A percentile compares a stretch with the other conserved stretches of the same genome.
Evolutionary conservation across 164 flowering plant genomes (phyloP).

Genomic region (Nymphaea thermarum): DNA sequence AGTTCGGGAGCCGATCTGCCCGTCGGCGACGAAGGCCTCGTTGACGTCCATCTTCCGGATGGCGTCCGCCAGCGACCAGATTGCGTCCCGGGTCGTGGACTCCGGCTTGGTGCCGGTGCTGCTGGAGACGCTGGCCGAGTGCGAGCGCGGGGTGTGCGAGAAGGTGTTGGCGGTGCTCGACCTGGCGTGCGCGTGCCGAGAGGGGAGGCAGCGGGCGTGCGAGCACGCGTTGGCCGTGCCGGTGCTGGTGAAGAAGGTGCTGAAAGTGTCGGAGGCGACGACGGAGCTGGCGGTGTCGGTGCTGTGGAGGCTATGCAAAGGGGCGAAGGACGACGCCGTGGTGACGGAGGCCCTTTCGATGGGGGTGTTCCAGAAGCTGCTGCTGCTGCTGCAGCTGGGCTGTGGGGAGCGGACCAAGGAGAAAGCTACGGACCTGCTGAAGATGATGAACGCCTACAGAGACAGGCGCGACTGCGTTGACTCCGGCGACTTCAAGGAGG

Average conservation of each 20-base stretch:
- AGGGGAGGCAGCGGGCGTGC: conserved; percentile 29
- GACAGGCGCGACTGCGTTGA: conserved; percentile 49
- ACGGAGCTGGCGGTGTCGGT: conserved; percentile 54
- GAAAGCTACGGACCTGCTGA: conserved; percentile 63
- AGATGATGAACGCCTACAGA: conserved; percentile 46
- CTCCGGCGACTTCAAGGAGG: conserved; percentile 55
- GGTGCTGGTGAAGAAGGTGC: conserved; percentile 63
- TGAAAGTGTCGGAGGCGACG: conserved; percentile 53
- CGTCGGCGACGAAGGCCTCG: conserved; percentile 47
- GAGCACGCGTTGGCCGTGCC: conserved; percentile 45
- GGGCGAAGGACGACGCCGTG: conserved; percentile 17
- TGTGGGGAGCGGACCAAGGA: conserved; percentile 58
- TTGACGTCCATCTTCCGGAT: conserved; percentile 29
- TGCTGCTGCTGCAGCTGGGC: conserved; percentile 70
- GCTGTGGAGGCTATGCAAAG: conserved; percentile 57
- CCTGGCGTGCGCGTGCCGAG: conserved; percentile 17
- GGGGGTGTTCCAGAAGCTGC: conserved; percentile 74
- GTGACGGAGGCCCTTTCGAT: conserved; percentile 52
- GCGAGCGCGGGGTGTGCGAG: conserved; percentile 51
- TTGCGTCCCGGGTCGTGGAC: conserved; percentile 16
- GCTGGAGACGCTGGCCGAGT: conserved; percentile 43
- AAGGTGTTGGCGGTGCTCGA: conserved; percentile 53
- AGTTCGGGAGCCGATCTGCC: conserved; percentile 45
- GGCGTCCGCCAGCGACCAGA: conserved; percentile 5
- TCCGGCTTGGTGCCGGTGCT: conserved; percentile 40